Conservation (phyloP, 2,329 filamentous ascomycete genomes). For the Aspergillus arachidicola region DNA sequence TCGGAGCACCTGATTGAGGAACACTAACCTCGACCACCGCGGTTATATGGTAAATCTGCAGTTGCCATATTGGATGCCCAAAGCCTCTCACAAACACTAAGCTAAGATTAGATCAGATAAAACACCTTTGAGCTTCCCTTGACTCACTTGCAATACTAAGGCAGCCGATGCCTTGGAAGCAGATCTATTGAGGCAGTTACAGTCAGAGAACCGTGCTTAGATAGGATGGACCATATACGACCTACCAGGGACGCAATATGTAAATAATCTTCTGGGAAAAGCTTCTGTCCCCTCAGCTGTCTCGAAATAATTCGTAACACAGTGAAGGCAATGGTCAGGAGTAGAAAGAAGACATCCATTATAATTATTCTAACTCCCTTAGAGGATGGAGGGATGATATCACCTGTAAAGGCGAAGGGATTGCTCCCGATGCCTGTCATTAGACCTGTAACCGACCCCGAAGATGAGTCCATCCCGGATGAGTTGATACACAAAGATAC, state of each 20-base stretch:
- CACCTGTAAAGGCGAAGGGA: background rate
- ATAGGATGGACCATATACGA: background rate
- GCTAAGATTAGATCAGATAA: background rate
- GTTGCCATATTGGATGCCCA: background rate
- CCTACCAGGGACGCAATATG: background rate
- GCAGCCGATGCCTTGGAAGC: background rate
- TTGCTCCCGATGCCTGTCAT: background rate
- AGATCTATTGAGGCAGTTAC: background rate
- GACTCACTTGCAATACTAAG: conserved; percentile 1
- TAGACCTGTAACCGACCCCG: background rate
- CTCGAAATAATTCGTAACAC: background rate
- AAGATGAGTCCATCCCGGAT: background rate
- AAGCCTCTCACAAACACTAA: background rate
- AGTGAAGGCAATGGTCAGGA: background rate
- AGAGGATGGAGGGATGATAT: background rate
- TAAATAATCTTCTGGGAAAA: background rate
- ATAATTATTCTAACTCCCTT: background rate
- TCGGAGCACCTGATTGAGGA: background rate
- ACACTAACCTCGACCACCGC: background rate
- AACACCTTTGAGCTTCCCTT: background rate
- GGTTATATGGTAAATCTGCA: background rate
- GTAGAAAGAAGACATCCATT: background rate
- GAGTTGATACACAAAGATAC: background rate
- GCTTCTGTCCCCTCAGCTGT: background rate
- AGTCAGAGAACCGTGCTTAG: background rate